phyloP scores from a whole-genome alignment of 192 early-diverging fungal genomes.

The Coemansia sp. region DNA sequence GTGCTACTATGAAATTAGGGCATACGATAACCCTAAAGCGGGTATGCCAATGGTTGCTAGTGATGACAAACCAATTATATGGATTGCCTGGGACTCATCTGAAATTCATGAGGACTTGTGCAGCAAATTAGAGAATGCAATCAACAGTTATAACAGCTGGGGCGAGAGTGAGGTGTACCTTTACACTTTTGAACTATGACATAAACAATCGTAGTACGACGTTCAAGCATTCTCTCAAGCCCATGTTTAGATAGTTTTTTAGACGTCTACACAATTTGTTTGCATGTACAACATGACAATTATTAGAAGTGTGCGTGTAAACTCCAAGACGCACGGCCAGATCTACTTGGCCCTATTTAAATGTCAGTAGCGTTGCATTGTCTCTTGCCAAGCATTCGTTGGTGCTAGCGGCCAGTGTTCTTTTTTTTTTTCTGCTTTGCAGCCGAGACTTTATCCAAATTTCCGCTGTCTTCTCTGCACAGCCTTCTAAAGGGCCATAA shows the following conservation, averaged over 20 bases:
- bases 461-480: too few relatives aligned
- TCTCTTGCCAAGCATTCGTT: background rate
- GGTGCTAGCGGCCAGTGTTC: background rate
- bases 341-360: too few relatives aligned
- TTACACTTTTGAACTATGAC: background rate
- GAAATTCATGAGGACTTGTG: background rate
- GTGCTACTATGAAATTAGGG: background rate
- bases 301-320: too few relatives aligned
- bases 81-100: background rate
- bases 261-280: too few relatives aligned
- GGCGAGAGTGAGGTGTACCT: background rate
- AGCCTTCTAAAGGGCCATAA: too few relatives aligned
- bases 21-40: background rate
- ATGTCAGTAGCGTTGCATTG: too few relatives aligned
- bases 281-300: too few relatives aligned
- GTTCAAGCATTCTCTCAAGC: too few relatives aligned
- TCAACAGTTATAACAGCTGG: background rate
- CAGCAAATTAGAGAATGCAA: background rate
- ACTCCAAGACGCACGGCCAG: too few relatives aligned
- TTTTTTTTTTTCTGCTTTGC: background rate
- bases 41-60: background rate
- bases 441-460: background rate
- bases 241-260: too few relatives aligned
- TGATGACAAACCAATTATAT: background rate
- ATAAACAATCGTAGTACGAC: too few relatives aligned